These are phyloP conservation scores for Catunica adiposa DNA, from an alignment of 2,329 filamentous ascomycete species.

Conservation along the genomic window DNA sequence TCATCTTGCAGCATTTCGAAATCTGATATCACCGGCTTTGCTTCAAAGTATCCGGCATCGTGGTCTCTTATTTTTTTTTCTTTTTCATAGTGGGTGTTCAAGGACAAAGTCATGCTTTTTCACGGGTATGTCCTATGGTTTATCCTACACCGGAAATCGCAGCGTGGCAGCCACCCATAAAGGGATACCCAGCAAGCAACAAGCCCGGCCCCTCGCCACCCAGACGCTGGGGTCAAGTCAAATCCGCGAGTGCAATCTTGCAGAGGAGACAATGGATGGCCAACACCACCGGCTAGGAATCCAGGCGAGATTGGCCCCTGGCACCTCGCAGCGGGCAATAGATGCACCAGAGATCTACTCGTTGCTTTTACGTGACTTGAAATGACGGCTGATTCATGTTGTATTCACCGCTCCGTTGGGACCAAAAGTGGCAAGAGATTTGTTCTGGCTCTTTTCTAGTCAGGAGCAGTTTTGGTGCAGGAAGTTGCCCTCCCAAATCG, in stretches of 20 bases:
- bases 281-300: background rate
- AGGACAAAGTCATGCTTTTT: no score
- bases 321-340: background rate
- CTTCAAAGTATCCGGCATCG: background rate
- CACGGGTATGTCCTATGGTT: background rate
- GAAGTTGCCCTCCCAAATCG: background rate
- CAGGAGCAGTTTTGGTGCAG: background rate
- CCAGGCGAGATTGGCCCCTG: background rate
- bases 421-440: no score
- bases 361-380: background rate
- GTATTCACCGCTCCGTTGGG: background rate
- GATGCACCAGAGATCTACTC: background rate
- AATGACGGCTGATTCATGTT: background rate
- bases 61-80: background rate
- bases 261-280: background rate
- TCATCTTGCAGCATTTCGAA: no score
- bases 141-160: background rate
- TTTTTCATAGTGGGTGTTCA: background rate
- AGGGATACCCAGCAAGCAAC: background rate
- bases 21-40: background rate
- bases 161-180: conserved; percentile 1
- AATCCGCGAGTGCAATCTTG: background rate
- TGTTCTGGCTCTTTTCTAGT: no score
- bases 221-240: background rate
- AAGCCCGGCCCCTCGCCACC: background rate